Conservation (phyloP, 2,329 filamentous ascomycete genomes). For the Microdochium trichocladiopsis region DNA sequence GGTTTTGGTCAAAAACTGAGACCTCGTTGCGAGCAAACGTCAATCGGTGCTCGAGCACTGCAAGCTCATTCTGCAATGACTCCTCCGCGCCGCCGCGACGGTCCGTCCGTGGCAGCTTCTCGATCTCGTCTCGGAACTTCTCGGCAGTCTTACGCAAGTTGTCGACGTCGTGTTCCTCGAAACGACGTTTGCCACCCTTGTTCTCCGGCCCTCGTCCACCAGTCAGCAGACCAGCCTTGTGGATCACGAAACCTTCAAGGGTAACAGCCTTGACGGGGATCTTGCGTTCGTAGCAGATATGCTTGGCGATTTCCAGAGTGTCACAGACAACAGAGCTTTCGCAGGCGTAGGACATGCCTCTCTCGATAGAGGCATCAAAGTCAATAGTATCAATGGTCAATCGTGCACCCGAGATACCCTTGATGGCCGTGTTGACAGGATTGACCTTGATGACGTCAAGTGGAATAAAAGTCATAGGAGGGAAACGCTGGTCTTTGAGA, state of each 20-base stretch:
- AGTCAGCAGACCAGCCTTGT: slow-evolving; percentile 95
- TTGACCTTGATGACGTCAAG: slow-evolving; percentile 97
- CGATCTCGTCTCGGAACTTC: slow-evolving; percentile 70
- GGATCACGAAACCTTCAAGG: slow-evolving; percentile 90
- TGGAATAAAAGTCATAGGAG: slow-evolving; percentile 90
- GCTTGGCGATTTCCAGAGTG: slow-evolving; percentile 75
- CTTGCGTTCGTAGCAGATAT: slow-evolving; percentile 77
- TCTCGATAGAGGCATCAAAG: slow-evolving; percentile 80
- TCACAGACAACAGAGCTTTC: slow-evolving; percentile 95
- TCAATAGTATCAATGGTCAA: slow-evolving; percentile 95
- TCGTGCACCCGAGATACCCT: slow-evolving; percentile 78
- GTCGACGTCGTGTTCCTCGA: slow-evolving; percentile 85
- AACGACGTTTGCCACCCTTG: slow-evolving; percentile 70
- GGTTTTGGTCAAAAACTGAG: slow-evolving; percentile 71
- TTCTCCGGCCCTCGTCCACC: slow-evolving; percentile 77
- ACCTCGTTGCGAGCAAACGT: slow-evolving; percentile 68
- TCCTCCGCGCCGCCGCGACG: slow-evolving; percentile 74
- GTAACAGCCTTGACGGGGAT: slow-evolving; percentile 93
- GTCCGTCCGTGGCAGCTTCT: slow-evolving; percentile 71
- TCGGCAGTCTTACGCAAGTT: slow-evolving; percentile 71
- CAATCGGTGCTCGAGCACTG: slow-evolving; percentile 71
- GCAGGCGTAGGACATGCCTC: slow-evolving; percentile 91
- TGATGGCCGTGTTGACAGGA: slow-evolving; percentile 81
- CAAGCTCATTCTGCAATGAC: slow-evolving; percentile 69
- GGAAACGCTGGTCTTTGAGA: slow-evolving; percentile 80